Conservation (phyloP, 2,329 filamentous ascomycete species). For the Aspergillus calidoustus region DNA sequence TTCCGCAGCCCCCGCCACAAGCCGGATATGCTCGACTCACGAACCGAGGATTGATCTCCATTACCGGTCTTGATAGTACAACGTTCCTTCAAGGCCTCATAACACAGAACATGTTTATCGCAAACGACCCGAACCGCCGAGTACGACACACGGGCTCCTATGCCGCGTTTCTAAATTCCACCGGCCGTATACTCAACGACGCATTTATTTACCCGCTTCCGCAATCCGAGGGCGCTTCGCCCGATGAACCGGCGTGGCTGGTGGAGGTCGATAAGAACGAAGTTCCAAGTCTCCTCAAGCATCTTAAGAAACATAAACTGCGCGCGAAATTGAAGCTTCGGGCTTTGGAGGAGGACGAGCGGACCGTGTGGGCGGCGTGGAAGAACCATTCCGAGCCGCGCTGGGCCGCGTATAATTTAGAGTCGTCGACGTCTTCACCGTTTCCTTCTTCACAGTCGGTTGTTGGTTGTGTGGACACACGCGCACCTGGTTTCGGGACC, state of each 20-base stretch:
- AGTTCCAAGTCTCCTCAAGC: constrained; percentile 65
- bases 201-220: constrained; percentile 80
- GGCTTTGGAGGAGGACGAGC: constrained; percentile 67
- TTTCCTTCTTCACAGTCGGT: constrained; percentile 34
- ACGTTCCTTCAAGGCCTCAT: constrained; percentile 88
- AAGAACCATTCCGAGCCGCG: constrained; percentile 52
- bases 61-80: constrained; percentile 77
- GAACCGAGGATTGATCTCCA: constrained; percentile 77
- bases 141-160: constrained; percentile 65
- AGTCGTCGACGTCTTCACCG: constrained; percentile 37
- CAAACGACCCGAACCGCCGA: constrained; percentile 43
- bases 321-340: constrained; percentile 76
- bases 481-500: constrained; percentile 47
- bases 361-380: constrained; percentile 76
- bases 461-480: constrained; percentile 43
- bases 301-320: constrained; percentile 84
- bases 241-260: constrained; percentile 60
- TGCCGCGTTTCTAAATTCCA: constrained; percentile 82
- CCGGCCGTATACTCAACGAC: constrained; percentile 83
- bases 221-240: constrained; percentile 31
- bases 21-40: constrained; percentile 60
- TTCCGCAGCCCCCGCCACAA: constrained; percentile 42
- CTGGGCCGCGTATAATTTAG: constrained; percentile 46
- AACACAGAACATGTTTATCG: constrained; percentile 69
- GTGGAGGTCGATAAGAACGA: constrained; percentile 80